Evolutionary conservation across 306 rosid species (phyloP).

Genomic region (Astragalus glycyphyllos): DNA sequence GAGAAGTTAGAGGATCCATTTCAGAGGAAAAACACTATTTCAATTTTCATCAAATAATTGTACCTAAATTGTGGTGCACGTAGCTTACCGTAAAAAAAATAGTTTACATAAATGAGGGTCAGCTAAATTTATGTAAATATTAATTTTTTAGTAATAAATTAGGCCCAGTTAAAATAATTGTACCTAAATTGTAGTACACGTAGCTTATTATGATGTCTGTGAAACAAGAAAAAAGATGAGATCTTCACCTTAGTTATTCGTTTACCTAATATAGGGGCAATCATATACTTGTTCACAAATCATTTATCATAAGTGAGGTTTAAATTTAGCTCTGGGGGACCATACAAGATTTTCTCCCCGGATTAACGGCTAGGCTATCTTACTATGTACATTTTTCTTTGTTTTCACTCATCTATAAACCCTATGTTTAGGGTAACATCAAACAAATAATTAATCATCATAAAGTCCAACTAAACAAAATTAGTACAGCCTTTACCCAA

Average conservation of each 20-base stretch:
- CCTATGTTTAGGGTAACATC: too few species aligned
- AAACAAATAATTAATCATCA: too few species aligned
- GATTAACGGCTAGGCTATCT: not conserved
- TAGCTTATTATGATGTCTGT: conserved; percentile 3
- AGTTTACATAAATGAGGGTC: not conserved
- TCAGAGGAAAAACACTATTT: too few species aligned
- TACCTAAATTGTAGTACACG: conserved; percentile 26
- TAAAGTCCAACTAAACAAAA: too few species aligned
- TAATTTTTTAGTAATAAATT: not conserved
- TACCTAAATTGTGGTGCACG: too few species aligned
- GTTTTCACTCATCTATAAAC: too few species aligned
- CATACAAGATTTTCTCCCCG: conserved; percentile 46
- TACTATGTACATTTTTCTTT: not conserved
- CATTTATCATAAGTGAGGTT: conserved; percentile 20
- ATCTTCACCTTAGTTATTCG: conserved; percentile 15
- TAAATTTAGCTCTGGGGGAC: conserved; percentile 39
- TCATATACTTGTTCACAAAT: not conserved
- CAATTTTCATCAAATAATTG: too few species aligned
- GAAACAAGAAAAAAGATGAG: conserved; percentile 6
- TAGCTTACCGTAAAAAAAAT: too few species aligned
- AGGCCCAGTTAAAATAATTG: conserved; percentile 10
- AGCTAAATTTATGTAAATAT: not conserved
- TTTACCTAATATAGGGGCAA: conserved; percentile 3
- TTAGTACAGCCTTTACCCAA: too few species aligned
- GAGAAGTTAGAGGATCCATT: too few species aligned